Evolutionary conservation across 768 basidiomycete species (phyloP), one percentile per base, ranked within the genome.

Genomic region (Lactifluus hygrophoroides): DNA sequence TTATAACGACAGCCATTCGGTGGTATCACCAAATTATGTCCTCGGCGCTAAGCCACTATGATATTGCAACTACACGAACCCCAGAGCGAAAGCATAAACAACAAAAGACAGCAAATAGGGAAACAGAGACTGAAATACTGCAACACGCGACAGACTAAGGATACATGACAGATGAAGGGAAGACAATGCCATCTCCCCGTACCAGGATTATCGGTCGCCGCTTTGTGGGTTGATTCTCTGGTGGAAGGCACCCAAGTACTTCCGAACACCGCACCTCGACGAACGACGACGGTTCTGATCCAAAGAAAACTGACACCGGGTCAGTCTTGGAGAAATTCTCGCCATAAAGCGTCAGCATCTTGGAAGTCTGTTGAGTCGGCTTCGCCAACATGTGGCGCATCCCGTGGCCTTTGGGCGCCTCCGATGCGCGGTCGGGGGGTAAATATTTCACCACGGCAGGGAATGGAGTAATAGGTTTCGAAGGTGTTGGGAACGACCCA

Each of bases 371-470:
- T 27, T 87, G 85, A 66, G 84, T 88, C 25, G 88, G 86, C 71
- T 91, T 88, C 43, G 86, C 76, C 58, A 90, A 72, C 56, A 84
- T 79, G 34, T 80, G 84, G 30, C 87, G 82, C 53, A 80, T 71
- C 69, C 85, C 83, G 65, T 83, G 83, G 37, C 81, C 74, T 71
- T 91, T 91, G 13, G 89, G 88, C 14, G 78, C 84, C 70, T 92
- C 90, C 6, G 87, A 80, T 37, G 90, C 90, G 56, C 90, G 86
- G 68, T 93, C 90, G 38, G 90, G 90, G 34, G 90, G 90, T 44
- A 93, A 84, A 73, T 91, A 93, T 76, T 93, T 93, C 65, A 92
- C 88, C 56, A 93, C 87, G 56, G 78, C 82, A 13, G 90, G 90
- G 77, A 90, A 87, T 1, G 90, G 87, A 17, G 92, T 92, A 60